Percentiles rank a stretch among this genome's conserved stretches.
These are phyloP conservation scores for Kodamaea lidongshanica DNA, from an alignment of 805 yeast species.

Conservation along the genomic window DNA sequence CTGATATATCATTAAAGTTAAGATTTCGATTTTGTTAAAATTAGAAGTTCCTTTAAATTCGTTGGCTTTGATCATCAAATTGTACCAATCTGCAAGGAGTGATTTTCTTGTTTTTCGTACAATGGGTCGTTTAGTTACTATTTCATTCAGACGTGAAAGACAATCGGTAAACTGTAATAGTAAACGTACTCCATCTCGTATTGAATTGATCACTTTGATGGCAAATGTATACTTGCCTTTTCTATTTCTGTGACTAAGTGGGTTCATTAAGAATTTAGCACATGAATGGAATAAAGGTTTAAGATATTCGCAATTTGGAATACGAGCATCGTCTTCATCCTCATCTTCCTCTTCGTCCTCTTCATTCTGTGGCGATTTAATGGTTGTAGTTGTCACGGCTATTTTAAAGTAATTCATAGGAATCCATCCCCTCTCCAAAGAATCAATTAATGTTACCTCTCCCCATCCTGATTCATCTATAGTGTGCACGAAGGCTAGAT, in stretches of 20 bases:
- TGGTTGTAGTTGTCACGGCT: constrained; percentile 34
- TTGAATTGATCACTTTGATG: constrained; percentile 51
- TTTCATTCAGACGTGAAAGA: constrained; percentile 64
- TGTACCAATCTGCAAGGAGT: constrained; percentile 75
- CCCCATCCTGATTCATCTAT: constrained; percentile 86
- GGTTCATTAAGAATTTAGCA: constrained; percentile 61
- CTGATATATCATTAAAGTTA: constrained; percentile 60
- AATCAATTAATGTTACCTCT: constrained; percentile 65
- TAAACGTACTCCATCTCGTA: constrained; percentile 66
- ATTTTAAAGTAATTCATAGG: constrained; percentile 72
- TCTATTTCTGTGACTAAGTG: constrained; percentile 44
- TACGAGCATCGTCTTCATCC: constrained; percentile 26
- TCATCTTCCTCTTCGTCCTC: constrained; percentile 16
- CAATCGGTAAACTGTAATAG: constrained; percentile 65
- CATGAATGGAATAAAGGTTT: constrained; percentile 52
- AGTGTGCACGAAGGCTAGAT: constrained; percentile 70
- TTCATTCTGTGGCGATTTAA: constrained; percentile 19
- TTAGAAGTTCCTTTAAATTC: constrained; percentile 63
- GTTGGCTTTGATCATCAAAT: constrained; percentile 68
- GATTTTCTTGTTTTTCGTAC: constrained; percentile 62
- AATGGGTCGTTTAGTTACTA: constrained; percentile 56
- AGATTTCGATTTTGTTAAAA: constrained; percentile 50
- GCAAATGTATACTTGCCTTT: constrained; percentile 47
- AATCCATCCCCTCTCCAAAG: constrained; percentile 72
- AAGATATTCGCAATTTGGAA: constrained; percentile 44